A percentile compares a stretch with the other conserved stretches of the same genome.
phyloP scores from a whole-genome alignment of 257 asterid species.

The Nicotiana sylvestris region DNA sequence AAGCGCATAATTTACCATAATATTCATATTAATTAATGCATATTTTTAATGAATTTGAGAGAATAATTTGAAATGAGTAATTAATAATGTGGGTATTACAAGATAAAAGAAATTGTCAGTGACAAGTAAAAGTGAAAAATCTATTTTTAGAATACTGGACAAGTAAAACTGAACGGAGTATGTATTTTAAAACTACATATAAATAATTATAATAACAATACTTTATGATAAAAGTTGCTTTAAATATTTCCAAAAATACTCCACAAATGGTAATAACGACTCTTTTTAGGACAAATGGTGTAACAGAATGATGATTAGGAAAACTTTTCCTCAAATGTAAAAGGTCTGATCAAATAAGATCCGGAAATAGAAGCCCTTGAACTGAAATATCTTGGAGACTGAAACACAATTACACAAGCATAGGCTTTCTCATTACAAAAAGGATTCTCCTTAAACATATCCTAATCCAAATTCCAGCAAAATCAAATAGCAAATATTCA shows the following conservation, averaged over 20 bases:
- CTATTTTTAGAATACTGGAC: no score
- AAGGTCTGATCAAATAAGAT: neutral
- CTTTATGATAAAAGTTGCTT: no score
- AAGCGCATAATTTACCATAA: no score
- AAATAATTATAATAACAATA: neutral
- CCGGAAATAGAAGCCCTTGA: neutral
- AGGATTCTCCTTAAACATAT: neutral
- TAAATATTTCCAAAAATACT: neutral
- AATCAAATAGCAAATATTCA: neutral
- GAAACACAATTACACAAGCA: neutral
- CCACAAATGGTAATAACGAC: neutral
- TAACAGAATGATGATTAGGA: neutral
- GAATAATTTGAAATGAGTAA: no score
- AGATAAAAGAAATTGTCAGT: no score
- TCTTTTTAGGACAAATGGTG: neutral
- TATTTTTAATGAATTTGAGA: no score
- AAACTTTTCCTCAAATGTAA: neutral
- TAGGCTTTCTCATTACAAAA: neutral
- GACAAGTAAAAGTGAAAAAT: no score
- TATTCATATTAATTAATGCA: no score
- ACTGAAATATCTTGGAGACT: neutral
- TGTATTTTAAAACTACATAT: neutral
- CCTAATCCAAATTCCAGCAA: neutral
- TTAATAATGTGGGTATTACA: no score
- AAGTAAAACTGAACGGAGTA: neutral